Conservation (phyloP, 139 green algal genomes). For the Nannochloris sp. region DNA sequence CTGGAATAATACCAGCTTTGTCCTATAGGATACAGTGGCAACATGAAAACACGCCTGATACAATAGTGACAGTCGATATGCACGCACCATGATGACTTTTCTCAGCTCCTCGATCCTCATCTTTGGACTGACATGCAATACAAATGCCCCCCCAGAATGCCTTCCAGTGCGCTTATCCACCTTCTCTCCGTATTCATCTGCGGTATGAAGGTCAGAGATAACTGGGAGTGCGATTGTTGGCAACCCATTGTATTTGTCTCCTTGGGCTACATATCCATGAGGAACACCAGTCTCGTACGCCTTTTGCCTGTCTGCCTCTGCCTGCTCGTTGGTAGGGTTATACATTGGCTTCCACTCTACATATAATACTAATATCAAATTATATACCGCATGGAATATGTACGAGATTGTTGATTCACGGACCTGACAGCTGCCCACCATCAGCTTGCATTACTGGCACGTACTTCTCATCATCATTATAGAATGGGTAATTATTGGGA, state of each 20-base stretch:
- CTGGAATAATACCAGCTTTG: slow-evolving; percentile 67
- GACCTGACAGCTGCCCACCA: slow-evolving; percentile 79
- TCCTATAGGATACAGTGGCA: slow-evolving; percentile 34
- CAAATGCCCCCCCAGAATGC: slow-evolving; percentile 73
- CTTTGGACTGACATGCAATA: slow-evolving; percentile 49
- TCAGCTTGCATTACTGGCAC: slow-evolving; percentile 66
- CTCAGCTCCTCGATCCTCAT: slow-evolving; percentile 77
- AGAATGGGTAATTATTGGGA: slow-evolving; percentile 91
- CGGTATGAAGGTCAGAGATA: slow-evolving; percentile 63
- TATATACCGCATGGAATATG: not conserved
- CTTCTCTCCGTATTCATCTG: slow-evolving; percentile 66
- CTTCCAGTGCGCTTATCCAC: slow-evolving; percentile 31
- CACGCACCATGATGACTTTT: slow-evolving; percentile 53
- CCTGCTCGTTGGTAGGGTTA: slow-evolving; percentile 65
- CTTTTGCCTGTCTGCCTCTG: slow-evolving; percentile 54
- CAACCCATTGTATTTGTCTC: slow-evolving; percentile 49
- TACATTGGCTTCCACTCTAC: slow-evolving; percentile 84
- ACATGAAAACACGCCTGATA: not conserved
- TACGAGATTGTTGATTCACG: not conserved
- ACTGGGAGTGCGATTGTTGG: slow-evolving; percentile 62
- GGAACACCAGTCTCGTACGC: slow-evolving; percentile 71
- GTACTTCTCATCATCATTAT: slow-evolving; percentile 73
- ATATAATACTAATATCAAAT: not conserved
- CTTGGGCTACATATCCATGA: slow-evolving; percentile 64
- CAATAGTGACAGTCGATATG: too few relatives aligned